These are phyloP conservation scores for Theileria equi DNA, from an alignment of 169 alveolate genomes.

Conservation along the genomic window DNA sequence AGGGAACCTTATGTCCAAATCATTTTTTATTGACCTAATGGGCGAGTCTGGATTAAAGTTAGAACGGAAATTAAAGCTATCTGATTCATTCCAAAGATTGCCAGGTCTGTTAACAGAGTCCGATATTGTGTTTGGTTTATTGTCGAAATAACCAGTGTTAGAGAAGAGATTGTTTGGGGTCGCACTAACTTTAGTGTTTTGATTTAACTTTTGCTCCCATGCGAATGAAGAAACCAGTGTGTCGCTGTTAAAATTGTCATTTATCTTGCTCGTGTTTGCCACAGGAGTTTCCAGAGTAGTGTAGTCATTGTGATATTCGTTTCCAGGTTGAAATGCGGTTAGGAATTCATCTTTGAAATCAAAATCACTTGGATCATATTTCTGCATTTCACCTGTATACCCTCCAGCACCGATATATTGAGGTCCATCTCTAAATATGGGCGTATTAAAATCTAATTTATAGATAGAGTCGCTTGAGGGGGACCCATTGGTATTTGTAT, in stretches of 20 bases:
- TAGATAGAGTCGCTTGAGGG: background rate
- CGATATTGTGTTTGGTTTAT: background rate
- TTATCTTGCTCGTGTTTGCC: slow-evolving; percentile 6
- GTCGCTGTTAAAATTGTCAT: background rate
- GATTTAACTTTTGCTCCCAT: slow-evolving; percentile 37
- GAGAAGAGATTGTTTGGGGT: background rate
- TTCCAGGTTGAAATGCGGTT: slow-evolving; percentile 56
- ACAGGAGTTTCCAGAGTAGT: slow-evolving; percentile 50
- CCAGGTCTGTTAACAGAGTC: background rate
- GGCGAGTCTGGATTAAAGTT: slow-evolving; percentile 50
- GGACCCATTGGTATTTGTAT: background rate
- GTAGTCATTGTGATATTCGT: slow-evolving; percentile 49
- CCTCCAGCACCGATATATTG: background rate
- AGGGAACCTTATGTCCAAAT: slow-evolving; percentile 21
- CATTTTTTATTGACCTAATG: slow-evolving; percentile 41
- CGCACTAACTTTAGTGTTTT: background rate
- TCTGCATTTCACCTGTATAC: background rate
- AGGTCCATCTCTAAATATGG: background rate
- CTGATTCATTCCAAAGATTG: background rate
- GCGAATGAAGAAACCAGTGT: slow-evolving; percentile 53
- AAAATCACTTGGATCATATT: background rate
- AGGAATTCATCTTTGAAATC: slow-evolving; percentile 35
- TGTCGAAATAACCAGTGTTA: background rate
- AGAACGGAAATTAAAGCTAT: background rate
- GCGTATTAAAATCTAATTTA: background rate